A percentile compares a stretch with the other conserved stretches of the same genome.
These are phyloP conservation scores for Rosa hybrid DNA, from an alignment of 331 rosid genomes.

Conservation along the genomic window DNA sequence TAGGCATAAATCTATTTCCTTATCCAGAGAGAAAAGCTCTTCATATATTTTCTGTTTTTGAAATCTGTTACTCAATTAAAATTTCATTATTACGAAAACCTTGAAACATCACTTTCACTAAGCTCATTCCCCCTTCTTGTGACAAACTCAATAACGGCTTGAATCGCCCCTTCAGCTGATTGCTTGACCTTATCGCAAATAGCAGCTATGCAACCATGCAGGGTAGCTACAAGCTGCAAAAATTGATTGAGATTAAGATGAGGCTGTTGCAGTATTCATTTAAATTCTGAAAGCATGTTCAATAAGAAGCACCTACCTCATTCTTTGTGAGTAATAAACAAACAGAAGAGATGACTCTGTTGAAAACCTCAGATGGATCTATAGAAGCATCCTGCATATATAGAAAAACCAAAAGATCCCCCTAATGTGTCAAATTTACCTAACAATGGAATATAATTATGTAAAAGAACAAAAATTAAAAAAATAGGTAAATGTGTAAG, in stretches of 20 bases:
- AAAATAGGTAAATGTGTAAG: slow-evolving; percentile 5
- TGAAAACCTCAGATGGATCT: slow-evolving; percentile 98
- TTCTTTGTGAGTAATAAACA: slow-evolving; percentile 77
- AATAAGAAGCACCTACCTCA: slow-evolving; percentile 55
- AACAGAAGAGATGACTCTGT: slow-evolving; percentile 84
- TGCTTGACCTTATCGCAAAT: slow-evolving; percentile 90
- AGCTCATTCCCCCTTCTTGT: slow-evolving; percentile 77
- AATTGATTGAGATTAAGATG: slow-evolving; percentile 9
- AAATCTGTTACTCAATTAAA: slow-evolving; percentile 5
- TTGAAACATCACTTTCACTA: slow-evolving; percentile 76
- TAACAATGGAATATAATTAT: slow-evolving; percentile 10
- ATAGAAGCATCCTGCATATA: slow-evolving; percentile 85
- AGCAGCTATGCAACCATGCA: slow-evolving; percentile 79
- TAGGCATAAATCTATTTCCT: slow-evolving; percentile 12
- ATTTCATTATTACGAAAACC: slow-evolving; percentile 45
- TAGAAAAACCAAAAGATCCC: slow-evolving; percentile 25
- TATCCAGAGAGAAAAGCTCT: slow-evolving; percentile 15
- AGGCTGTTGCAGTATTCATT: slow-evolving; percentile 9
- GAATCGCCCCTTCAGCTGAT: slow-evolving; percentile 97
- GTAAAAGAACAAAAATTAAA: not conserved
- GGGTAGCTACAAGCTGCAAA: slow-evolving; percentile 82
- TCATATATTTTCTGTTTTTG: not conserved
- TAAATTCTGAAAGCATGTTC: not conserved
- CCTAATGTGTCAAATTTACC: slow-evolving; percentile 12
- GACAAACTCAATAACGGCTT: slow-evolving; percentile 86